Percentiles rank a stretch among this genome's conserved stretches.
phyloP scores from a whole-genome alignment of 2,329 filamentous ascomycete genomes.

The Ceratocystis albifundus region DNA sequence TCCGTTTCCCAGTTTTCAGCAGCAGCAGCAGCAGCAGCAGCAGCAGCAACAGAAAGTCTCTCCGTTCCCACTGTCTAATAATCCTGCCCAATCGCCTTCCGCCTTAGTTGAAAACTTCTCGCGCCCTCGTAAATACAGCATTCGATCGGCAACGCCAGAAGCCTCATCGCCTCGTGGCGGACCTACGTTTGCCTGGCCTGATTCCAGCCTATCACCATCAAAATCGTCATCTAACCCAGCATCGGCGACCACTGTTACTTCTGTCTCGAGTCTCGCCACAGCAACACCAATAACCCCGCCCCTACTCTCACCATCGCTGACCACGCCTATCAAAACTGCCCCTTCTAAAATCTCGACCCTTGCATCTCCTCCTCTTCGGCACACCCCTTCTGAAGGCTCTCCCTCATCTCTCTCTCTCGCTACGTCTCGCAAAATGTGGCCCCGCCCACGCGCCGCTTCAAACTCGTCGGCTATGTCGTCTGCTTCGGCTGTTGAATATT shows the following conservation, averaged over 20 bases:
- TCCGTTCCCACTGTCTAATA: not conserved
- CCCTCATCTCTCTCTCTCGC: too few relatives aligned
- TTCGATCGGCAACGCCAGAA: conserved; percentile 27
- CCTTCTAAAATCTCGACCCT: not conserved
- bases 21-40: not conserved
- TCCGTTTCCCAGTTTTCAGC: not conserved
- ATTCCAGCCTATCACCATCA: not conserved
- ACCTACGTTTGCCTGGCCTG: conserved; percentile 4
- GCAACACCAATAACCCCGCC: not conserved
- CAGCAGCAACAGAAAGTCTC: conserved; percentile 23
- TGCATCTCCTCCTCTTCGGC: not conserved
- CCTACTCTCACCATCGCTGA: not conserved
- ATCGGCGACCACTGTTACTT: not conserved
- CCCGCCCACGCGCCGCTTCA: conserved; percentile 28
- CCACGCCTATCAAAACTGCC: not conserved
- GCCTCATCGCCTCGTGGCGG: conserved; percentile 20
- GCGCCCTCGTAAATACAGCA: conserved; percentile 45
- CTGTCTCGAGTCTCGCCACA: not conserved
- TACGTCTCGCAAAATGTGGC: conserved; percentile 16
- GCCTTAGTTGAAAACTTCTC: conserved; percentile 46
- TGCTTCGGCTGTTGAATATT: conserved; percentile 34
- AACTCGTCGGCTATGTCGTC: conserved; percentile 36
- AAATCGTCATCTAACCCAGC: not conserved
- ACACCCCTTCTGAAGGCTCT: too few relatives aligned
- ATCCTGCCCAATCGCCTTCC: conserved; percentile 7